Percentiles rank a stretch among this genome's conserved stretches.
Evolutionary conservation across 768 basidiomycete species (phyloP).

Genomic region (Leccinum incarnatum): DNA sequence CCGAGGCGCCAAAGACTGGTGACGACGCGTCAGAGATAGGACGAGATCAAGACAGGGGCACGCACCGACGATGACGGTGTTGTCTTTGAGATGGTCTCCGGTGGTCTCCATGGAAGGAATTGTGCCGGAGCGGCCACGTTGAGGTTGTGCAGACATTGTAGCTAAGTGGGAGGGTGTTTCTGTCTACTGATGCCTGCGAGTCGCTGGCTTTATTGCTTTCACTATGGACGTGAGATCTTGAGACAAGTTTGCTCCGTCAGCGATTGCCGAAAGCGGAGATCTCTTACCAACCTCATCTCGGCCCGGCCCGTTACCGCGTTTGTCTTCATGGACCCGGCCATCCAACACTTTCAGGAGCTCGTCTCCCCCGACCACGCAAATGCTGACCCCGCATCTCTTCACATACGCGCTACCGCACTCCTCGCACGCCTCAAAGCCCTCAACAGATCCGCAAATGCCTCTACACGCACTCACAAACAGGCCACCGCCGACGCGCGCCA

Average conservation of each 20-base stretch:
- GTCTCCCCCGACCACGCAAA: conserved; percentile 51
- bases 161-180: not conserved
- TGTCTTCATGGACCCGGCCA: conserved; percentile 42
- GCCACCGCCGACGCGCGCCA: conserved; percentile 72
- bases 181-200: not conserved
- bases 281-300: not conserved
- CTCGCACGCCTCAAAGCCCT: conserved; percentile 77
- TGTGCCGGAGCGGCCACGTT: conserved; percentile 68
- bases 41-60: conserved; percentile 16
- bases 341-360: conserved; percentile 63
- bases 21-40: conserved; percentile 7
- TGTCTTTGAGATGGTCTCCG: conserved; percentile 73
- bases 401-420: conserved; percentile 70
- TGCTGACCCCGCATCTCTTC: conserved; percentile 41
- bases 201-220: conserved; percentile 17
- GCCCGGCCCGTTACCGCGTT: conserved; percentile 7
- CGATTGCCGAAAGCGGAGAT: conserved; percentile 7
- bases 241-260: conserved; percentile 14
- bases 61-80: conserved; percentile 86
- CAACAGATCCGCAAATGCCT: conserved; percentile 70
- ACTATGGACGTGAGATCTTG: conserved; percentile 20
- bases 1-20: conserved; percentile 90
- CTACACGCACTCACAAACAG: conserved; percentile 69
- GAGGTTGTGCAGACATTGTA: conserved; percentile 32
- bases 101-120: conserved; percentile 87